phyloP scores from a whole-genome alignment of 2,329 filamentous ascomycete species.

The Zymoseptoria pseudotritici region DNA sequence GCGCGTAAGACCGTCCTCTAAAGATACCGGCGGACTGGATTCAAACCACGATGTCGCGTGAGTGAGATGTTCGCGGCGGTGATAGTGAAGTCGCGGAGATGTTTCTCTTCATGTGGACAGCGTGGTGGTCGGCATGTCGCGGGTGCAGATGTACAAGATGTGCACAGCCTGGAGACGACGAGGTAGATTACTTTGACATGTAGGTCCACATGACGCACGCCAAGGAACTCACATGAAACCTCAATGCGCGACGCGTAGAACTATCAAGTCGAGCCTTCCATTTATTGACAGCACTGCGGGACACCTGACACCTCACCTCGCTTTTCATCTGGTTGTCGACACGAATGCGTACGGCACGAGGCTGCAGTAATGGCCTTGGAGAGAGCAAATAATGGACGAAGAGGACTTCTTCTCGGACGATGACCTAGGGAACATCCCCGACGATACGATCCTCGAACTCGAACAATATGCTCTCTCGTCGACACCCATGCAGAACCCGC shows the following conservation, averaged over 20 bases:
- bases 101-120: not conserved
- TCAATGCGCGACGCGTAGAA: not conserved
- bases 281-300: not conserved
- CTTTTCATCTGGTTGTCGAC: no score
- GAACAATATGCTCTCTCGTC: conserved; percentile 36
- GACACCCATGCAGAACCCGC: conserved; percentile 34
- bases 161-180: not conserved
- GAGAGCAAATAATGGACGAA: conserved; percentile 17
- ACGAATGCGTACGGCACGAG: not conserved
- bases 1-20: not conserved
- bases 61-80: not conserved
- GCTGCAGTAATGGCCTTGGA: not conserved
- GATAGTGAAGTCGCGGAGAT: not conserved
- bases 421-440: conserved; percentile 40
- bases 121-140: not conserved
- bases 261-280: not conserved
- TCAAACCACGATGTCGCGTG: not conserved
- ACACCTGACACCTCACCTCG: not conserved
- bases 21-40: not conserved
- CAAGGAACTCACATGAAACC: not conserved
- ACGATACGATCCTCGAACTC: conserved; percentile 38
- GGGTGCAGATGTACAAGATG: not conserved
- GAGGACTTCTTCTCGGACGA: conserved; percentile 42
- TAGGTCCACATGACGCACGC: not conserved
- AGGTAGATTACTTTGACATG: not conserved